A percentile compares a stretch with the other conserved stretches of the same genome.
Conservation (phyloP, 306 rosid genomes). For the Ammopiptanthus mongolicus region DNA sequence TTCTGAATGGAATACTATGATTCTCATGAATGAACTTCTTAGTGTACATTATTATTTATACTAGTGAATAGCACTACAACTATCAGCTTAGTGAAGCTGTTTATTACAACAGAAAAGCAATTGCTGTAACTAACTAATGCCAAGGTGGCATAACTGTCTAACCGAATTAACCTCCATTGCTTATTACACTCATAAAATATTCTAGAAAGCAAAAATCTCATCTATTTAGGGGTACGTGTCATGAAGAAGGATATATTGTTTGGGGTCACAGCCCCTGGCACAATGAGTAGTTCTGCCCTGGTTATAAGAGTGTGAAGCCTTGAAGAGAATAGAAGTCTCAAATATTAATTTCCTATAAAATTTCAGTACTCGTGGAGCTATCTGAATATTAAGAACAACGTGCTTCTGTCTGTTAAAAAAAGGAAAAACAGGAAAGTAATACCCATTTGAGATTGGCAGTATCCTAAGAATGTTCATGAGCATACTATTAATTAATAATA, state of each 20-base stretch:
- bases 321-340: not conserved
- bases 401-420: conserved; percentile 21
- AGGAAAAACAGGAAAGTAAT: conserved; percentile 15
- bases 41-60: no score
- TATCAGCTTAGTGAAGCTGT: no score
- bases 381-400: not conserved
- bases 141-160: no score
- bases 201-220: no score
- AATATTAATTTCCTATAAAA: not conserved
- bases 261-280: not conserved
- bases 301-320: not conserved
- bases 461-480: not conserved
- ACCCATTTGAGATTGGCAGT: not conserved
- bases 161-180: no score
- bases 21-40: no score
- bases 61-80: no score
- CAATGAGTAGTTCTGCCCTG: not conserved
- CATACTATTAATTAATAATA: not conserved
- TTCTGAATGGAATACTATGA: no score
- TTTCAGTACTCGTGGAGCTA: not conserved
- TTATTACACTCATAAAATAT: no score
- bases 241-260: not conserved
- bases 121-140: no score
- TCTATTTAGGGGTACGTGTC: no score
- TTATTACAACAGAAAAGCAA: no score